Evolutionary conservation across 2,329 filamentous ascomycete genomes (phyloP), one percentile per base, ranked within the genome.

Genomic region (Trichoderma harzianum): DNA sequence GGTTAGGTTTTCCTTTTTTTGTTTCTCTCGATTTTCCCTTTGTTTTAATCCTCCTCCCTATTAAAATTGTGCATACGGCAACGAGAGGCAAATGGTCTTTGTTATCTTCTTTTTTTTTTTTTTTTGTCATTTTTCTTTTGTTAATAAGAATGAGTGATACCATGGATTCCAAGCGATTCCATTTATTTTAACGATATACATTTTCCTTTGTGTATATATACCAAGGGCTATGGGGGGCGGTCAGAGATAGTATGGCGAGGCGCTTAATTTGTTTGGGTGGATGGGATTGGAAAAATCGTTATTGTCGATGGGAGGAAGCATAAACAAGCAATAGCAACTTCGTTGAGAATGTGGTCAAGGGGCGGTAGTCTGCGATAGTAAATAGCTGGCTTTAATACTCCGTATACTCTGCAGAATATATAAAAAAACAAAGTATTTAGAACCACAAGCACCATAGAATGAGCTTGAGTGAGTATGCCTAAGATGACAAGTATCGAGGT

Each of bases 131-230:
- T 61, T 58, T 51, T 36, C 65, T 32, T 60, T 55, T 60, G 68
- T 63, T 12, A 51, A 28, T 53, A 65, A 71, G 66, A 69, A 61
- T 62, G 66, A 69, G 57, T 69, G 66, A 69, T 69, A 69, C 66
- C 66, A 69, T 69, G 66, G 26, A 36, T 53, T 18, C n/a, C 30
- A 21, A 53, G 26, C 5, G 2, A 39, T n/a, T 53, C 28, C 39
- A 36, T 69, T 58, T 53, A 21, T 65, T 69, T 21, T 53, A 69
- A 69, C 66, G 66, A 61, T 62, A 53, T 61, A 28, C 21, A 62
- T 69, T 61, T 60, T 60, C 60, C 66, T 57, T 69, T 69, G 47
- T 62, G 66, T 69, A 28, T 61, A 51, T 69, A 69, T 69, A 69
- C 66, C 57, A 62, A 53, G 57, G 57, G 36, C 57, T 51, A 26